phyloP scores from a whole-genome alignment of 2,329 filamentous ascomycete species.

The Boeremia exigua region DNA sequence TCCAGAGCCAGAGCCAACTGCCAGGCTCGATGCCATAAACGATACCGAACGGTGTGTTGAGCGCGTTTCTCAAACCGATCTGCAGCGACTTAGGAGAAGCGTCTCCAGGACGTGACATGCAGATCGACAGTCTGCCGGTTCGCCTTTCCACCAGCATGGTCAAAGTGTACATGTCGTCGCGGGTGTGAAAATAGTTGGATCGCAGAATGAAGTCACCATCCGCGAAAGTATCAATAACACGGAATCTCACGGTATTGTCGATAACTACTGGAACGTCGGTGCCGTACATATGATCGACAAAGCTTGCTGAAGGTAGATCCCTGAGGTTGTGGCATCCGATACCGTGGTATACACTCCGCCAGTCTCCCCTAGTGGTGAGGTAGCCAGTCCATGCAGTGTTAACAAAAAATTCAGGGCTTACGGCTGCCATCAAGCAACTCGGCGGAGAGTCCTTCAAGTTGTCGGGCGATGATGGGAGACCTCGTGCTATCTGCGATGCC shows the following conservation, averaged over 20 bases:
- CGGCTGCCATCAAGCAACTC: constrained; percentile 2
- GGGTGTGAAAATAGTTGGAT: constrained; percentile 18
- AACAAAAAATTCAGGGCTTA: constrained; percentile 7
- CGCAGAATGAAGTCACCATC: constrained; percentile 14
- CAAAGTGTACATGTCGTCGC: constrained; percentile 9
- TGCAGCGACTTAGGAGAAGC: background rate
- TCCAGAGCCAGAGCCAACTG: constrained; percentile 23
- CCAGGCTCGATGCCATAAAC: constrained; percentile 17
- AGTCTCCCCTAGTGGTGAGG: constrained; percentile 14
- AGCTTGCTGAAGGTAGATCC: background rate
- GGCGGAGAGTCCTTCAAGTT: background rate
- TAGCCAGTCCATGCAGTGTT: constrained; percentile 17
- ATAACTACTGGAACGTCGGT: background rate
- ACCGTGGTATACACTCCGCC: constrained; percentile 19
- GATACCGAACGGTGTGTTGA: constrained; percentile 19
- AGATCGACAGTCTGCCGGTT: constrained; percentile 12
- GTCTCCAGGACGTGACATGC: constrained; percentile 6
- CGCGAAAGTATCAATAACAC: background rate
- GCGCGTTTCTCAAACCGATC: constrained; percentile 1
- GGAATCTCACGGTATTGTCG: constrained; percentile 8
- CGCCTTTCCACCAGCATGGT: constrained; percentile 7
- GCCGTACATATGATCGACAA: background rate
- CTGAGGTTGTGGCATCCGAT: constrained; percentile 13
- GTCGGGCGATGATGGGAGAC: background rate
- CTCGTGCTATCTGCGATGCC: background rate